Conservation (phyloP, 2,329 filamentous ascomycete genomes). For the Ophiosphaerella herpotricha region DNA sequence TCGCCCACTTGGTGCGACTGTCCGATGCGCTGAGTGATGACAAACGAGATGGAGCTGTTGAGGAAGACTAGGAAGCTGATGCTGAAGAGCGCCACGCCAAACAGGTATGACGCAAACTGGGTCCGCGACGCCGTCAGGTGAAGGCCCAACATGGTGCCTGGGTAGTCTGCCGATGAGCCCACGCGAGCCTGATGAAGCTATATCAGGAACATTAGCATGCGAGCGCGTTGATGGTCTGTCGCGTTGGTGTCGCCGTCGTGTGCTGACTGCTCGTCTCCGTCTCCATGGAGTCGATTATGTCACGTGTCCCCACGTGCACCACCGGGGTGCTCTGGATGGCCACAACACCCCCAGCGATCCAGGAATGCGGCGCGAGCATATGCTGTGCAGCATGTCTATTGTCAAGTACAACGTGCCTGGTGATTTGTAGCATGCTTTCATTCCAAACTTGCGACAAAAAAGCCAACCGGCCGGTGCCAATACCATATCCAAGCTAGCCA, state of each 20-base stretch:
- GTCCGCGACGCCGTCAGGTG: conserved; percentile 61
- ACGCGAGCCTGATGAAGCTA: conserved; percentile 22
- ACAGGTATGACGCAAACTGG: conserved; percentile 72
- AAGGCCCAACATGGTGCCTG: conserved; percentile 41
- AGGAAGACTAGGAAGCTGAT: conserved; percentile 90
- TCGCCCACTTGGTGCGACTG: conserved; percentile 74
- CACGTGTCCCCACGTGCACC: too few species aligned
- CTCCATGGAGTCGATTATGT: too few species aligned
- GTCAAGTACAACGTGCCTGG: too few species aligned
- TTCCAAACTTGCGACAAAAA: too few species aligned
- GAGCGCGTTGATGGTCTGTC: background rate
- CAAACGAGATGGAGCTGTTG: conserved; percentile 82
- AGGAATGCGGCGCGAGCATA: too few species aligned
- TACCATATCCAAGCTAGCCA: background rate
- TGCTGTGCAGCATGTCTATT: too few species aligned
- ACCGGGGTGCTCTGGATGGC: too few species aligned
- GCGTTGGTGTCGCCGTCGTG: too few species aligned
- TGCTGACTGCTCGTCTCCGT: too few species aligned
- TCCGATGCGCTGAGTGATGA: conserved; percentile 81
- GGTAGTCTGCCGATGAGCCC: conserved; percentile 16
- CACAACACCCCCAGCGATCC: too few species aligned
- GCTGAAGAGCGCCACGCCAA: conserved; percentile 82
- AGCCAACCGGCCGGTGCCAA: too few species aligned
- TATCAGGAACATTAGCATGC: conserved; percentile 16
- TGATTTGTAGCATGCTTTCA: too few species aligned